Evolutionary conservation across 805 yeast species (phyloP).

Genomic region (Tanozyma kutaoensis): DNA sequence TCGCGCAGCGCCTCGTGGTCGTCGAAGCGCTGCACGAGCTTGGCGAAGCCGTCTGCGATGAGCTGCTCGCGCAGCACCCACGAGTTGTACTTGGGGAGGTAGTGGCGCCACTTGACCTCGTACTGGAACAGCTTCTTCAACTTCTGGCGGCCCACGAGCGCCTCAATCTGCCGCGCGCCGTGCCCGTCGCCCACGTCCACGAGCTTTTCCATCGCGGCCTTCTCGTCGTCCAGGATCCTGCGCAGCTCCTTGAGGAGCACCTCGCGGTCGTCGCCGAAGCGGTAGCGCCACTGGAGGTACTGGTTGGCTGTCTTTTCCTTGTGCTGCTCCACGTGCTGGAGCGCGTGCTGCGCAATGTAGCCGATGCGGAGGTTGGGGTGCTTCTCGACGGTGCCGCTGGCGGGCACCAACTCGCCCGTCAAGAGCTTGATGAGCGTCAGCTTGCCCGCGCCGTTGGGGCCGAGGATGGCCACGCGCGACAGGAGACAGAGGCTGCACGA

Average conservation of each 20-base stretch:
- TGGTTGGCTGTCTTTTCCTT: conserved; percentile 97
- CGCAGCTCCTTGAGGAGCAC: conserved; percentile 88
- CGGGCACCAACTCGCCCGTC: conserved; percentile 85
- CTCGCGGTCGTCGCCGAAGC: conserved; percentile 97
- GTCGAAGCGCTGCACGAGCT: conserved; percentile 30
- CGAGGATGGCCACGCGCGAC: conserved; percentile 93
- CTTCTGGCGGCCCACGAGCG: conserved; percentile 94
- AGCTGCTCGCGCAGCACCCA: conserved; percentile 83
- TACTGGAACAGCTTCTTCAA: conserved; percentile 93
- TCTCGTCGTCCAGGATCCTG: conserved; percentile 65
- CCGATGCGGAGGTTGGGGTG: conserved; percentile 98
- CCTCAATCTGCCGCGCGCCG: conserved; percentile 83
- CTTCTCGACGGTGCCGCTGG: conserved; percentile 83
- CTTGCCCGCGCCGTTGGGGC: conserved; percentile 99
- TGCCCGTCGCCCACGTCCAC: conserved; percentile 77
- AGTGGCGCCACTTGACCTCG: conserved; percentile 86
- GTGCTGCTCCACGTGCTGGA: conserved; percentile 94
- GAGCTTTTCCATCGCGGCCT: conserved; percentile 61
- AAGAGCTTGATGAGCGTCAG: conserved; percentile 87
- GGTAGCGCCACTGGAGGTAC: conserved; percentile 96
- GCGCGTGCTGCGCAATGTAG: conserved; percentile 96
- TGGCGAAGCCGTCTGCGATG: conserved; percentile 25
- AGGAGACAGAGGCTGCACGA: conserved; percentile 87
- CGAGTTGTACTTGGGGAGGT: conserved; percentile 87
- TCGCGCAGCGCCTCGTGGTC: conserved; percentile 36